phyloP scores from a whole-genome alignment of 345 rosid species.

The Gossypium arboreum region DNA sequence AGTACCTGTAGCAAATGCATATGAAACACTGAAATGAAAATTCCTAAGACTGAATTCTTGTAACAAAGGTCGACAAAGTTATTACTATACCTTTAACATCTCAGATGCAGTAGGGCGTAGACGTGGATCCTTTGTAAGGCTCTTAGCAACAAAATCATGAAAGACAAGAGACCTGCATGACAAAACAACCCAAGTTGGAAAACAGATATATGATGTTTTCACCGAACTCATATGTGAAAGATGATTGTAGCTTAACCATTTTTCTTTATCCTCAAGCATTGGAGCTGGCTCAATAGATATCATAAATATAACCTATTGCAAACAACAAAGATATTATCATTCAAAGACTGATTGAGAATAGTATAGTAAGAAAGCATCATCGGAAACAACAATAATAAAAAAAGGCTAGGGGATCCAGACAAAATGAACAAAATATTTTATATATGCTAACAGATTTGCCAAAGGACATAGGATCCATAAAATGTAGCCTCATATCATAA shows the following conservation, averaged over 20 bases:
- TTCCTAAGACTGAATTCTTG: not conserved
- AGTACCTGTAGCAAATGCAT: not conserved
- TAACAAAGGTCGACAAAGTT: not conserved
- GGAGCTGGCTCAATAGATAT: slow-evolving; percentile 97
- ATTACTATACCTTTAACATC: slow-evolving; percentile 76
- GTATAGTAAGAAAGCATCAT: not conserved
- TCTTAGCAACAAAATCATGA: slow-evolving; percentile 97
- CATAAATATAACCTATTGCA: slow-evolving; percentile 86
- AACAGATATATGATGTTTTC: slow-evolving; percentile 3
- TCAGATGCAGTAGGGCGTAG: slow-evolving; percentile 92
- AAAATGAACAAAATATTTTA: not conserved
- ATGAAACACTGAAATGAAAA: not conserved
- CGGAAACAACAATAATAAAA: not conserved
- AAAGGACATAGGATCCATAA: not conserved
- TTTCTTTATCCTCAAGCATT: slow-evolving; percentile 99
- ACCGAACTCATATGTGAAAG: not conserved
- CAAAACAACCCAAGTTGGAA: slow-evolving; percentile 12
- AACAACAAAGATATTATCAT: slow-evolving; percentile 15
- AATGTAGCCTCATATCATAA: not conserved
- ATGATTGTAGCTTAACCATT: slow-evolving; percentile 47
- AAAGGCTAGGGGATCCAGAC: not conserved
- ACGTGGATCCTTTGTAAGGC: slow-evolving; percentile 97
- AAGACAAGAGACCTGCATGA: slow-evolving; percentile 86
- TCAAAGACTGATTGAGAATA: slow-evolving; percentile 3
- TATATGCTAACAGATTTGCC: not conserved